Percentiles rank a stretch among this genome's conserved stretches.
phyloP scores from a whole-genome alignment of 2,329 filamentous ascomycete species.

The Ceratocystis smalleyi region DNA sequence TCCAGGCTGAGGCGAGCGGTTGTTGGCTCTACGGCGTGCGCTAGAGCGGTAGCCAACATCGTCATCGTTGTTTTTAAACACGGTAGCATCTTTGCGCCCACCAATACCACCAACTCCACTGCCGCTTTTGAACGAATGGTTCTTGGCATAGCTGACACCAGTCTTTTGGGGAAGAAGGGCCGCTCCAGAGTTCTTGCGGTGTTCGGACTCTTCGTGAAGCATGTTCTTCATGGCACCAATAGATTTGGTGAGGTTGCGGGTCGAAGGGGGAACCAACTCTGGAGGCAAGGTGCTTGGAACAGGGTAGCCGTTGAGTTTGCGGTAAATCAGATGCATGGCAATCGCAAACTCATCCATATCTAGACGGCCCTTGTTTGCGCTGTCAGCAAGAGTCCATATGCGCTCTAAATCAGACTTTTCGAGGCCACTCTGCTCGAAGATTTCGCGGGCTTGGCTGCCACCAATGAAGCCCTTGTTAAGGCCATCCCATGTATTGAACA shows the following conservation, averaged over 20 bases:
- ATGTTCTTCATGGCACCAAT: constrained; percentile 86
- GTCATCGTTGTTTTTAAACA: constrained; percentile 93
- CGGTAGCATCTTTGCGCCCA: constrained; percentile 80
- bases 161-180: constrained; percentile 87
- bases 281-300: constrained; percentile 74
- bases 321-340: constrained; percentile 97
- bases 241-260: constrained; percentile 80
- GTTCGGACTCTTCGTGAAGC: constrained; percentile 76
- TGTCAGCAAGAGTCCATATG: constrained; percentile 88
- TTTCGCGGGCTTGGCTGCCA: constrained; percentile 86
- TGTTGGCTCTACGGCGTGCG: constrained; percentile 70
- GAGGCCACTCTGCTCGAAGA: constrained; percentile 89
- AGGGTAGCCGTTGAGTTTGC: constrained; percentile 90
- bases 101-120: constrained; percentile 40
- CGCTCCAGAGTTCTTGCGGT: constrained; percentile 75
- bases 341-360: constrained; percentile 97
- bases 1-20: constrained; percentile 63
- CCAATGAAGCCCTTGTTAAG: constrained; percentile 83
- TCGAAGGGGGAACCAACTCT: constrained; percentile 87
- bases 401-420: constrained; percentile 80
- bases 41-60: constrained; percentile 86
- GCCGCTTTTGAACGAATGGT: constrained; percentile 60
- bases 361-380: constrained; percentile 82
- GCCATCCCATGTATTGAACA: constrained; percentile 95
- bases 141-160: constrained; percentile 96